These are phyloP conservation scores for Mycena olivaceomarginata DNA, from an alignment of 768 basidiomycete species.

Conservation along the genomic window DNA sequence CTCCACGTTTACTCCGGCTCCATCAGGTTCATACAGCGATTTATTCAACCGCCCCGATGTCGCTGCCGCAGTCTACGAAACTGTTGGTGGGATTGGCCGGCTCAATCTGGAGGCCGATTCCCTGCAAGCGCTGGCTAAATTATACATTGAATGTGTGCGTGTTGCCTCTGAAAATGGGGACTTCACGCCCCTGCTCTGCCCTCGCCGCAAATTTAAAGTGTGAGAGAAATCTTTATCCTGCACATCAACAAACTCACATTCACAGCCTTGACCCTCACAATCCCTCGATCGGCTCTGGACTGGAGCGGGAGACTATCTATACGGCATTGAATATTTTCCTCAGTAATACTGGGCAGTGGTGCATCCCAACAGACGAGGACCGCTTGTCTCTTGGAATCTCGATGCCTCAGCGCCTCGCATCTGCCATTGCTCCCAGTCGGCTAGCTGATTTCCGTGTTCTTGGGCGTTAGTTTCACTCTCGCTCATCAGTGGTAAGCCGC, in stretches of 20 bases:
- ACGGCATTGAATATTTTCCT: constrained; percentile 12
- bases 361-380: constrained; percentile 9
- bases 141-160: background rate
- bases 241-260: background rate
- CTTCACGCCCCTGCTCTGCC: constrained; percentile 1
- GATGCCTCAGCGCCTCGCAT: constrained; percentile 7
- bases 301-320: constrained; percentile 10
- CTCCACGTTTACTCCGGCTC: background rate
- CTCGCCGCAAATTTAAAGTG: background rate
- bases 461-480: constrained; percentile 10
- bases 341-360: constrained; percentile 2
- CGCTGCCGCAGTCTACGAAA: constrained; percentile 19
- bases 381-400: constrained; percentile 14
- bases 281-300: background rate
- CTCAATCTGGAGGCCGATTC: background rate
- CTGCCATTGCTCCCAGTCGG: background rate
- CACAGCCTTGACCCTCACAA: background rate
- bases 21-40: background rate
- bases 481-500: constrained; percentile 3
- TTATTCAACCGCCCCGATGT: constrained; percentile 1
- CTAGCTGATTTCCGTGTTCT: constrained; percentile 10
- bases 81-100: background rate
- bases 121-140: background rate
- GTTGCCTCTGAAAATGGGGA: background rate
- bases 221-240: background rate